A percentile compares a stretch with the other conserved stretches of the same genome.
Evolutionary conservation across 805 yeast genomes (phyloP).

Genomic region (Priceomyces castillae): DNA sequence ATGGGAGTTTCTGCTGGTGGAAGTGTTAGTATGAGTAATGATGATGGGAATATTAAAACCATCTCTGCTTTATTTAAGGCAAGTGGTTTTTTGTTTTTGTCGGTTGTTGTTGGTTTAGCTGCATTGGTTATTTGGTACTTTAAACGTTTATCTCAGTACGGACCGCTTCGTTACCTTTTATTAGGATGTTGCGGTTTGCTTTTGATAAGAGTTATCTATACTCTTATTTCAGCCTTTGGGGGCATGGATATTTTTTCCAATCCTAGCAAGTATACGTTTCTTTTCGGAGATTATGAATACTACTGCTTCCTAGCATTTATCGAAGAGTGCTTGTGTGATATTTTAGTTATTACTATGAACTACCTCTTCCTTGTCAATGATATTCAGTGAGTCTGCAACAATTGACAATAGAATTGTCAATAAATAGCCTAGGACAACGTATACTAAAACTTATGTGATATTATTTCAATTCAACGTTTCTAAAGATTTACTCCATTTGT

Average conservation of each 20-base stretch:
- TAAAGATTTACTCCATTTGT: too few relatives aligned
- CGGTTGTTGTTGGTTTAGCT: conserved; percentile 7
- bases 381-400: neutral
- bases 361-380: neutral
- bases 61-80: conserved; percentile 7
- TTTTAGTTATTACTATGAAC: neutral
- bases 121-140: conserved; percentile 2
- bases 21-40: neutral
- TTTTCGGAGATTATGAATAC: conserved; percentile 13
- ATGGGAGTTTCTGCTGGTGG: neutral
- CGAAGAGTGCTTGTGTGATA: conserved; percentile 1
- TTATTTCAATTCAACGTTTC: too few relatives aligned
- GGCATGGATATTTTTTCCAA: conserved; percentile 6
- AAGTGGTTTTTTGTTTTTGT: conserved; percentile 12
- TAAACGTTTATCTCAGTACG: neutral
- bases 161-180: conserved; percentile 3
- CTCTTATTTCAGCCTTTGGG: conserved; percentile 13
- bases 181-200: conserved; percentile 8
- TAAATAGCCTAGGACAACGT: too few relatives aligned
- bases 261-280: conserved; percentile 13
- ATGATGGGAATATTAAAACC: neutral
- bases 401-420: neutral
- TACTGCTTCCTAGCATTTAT: conserved; percentile 17
- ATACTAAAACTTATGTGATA: too few relatives aligned
- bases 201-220: conserved; percentile 12